Conservation (phyloP, 805 yeast genomes). For the Schwanniomyces pseudopolymorphus region DNA sequence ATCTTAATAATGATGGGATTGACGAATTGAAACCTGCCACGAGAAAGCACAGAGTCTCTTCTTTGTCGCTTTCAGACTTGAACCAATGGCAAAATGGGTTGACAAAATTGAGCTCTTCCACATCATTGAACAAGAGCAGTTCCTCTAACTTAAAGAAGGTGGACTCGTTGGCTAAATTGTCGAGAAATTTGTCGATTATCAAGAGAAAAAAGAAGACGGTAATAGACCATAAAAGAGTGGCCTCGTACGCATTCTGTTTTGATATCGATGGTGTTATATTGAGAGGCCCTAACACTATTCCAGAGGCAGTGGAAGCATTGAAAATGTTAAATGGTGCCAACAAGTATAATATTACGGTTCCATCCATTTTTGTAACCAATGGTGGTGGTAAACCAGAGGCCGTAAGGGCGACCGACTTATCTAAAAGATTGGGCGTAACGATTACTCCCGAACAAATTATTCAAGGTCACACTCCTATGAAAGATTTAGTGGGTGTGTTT, state of each 20-base stretch:
- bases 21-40: constrained; percentile 63
- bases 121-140: constrained; percentile 35
- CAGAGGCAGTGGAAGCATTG: constrained; percentile 75
- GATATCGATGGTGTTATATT: constrained; percentile 92
- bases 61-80: constrained; percentile 64
- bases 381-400: constrained; percentile 89
- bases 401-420: constrained; percentile 69
- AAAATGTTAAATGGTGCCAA: constrained; percentile 74
- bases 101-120: constrained; percentile 37
- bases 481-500: constrained; percentile 66
- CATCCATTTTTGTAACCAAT: constrained; percentile 83
- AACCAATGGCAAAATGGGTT: constrained; percentile 59
- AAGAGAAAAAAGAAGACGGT: constrained; percentile 49
- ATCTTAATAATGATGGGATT: constrained; percentile 71
- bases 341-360: constrained; percentile 72
- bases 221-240: constrained; percentile 70
- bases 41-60: constrained; percentile 62
- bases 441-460: constrained; percentile 78
- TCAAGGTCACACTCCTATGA: constrained; percentile 95
- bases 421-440: constrained; percentile 55
- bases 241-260: constrained; percentile 85
- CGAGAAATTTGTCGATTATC: constrained; percentile 46
- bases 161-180: constrained; percentile 44
- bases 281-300: constrained; percentile 80
- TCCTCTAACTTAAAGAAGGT: constrained; percentile 41